Base-by-base conservation (phyloP, 805 yeast species). In the Blastobotrys terrestris region DNA sequence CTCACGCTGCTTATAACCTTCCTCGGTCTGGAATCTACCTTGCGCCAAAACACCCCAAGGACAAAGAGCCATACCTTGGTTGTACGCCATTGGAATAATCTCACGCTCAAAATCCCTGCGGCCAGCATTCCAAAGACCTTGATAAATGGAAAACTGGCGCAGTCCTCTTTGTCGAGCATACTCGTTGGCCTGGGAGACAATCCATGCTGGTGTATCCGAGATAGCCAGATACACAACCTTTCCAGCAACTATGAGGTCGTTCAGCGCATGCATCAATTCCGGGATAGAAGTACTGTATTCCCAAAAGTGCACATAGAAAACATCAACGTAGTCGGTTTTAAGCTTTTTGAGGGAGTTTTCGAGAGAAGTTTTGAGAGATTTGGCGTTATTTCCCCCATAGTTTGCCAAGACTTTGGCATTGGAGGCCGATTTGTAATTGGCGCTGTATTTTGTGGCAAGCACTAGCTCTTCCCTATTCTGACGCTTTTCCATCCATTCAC, bases 391-490 rank as follows among this genome's bases (percentile, higher is more conserved):
- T 5, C 35, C 35, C 8, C 35, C 35, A 26, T 6, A 26, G 35
- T 26, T 26, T 11, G 35, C 8, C 5, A 26, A 6, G 11, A 6
- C 11, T 11, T 26, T 26, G 5, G 35, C 35, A 5, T 5, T n/a
- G n/a, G n/a, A n/a, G n/a, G n/a, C n/a, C n/a, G n/a, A 5, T 11
- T 26, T 26, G 11, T 26, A 26, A 26, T 26, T 26, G 35, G 45
- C 15, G n/a, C 77, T 72, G 61, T 75, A 77, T 21, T 60, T 60
- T 2, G 64, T 60, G 31, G 63, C 61, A 19, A 61, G 54, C 3
- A 60, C 62, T 11, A 60, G 42, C 47, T 61, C 60, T 40, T 60
- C 62, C 7, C 64, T 55, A 46, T 50, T 31, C 7, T 57, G 48
- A 15, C 63, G 53, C 42, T 51, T 48, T 15, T 48, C 40, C 63